phyloP scores from a whole-genome alignment of 805 yeast genomes.

The Blastobotrys terrestris region DNA sequence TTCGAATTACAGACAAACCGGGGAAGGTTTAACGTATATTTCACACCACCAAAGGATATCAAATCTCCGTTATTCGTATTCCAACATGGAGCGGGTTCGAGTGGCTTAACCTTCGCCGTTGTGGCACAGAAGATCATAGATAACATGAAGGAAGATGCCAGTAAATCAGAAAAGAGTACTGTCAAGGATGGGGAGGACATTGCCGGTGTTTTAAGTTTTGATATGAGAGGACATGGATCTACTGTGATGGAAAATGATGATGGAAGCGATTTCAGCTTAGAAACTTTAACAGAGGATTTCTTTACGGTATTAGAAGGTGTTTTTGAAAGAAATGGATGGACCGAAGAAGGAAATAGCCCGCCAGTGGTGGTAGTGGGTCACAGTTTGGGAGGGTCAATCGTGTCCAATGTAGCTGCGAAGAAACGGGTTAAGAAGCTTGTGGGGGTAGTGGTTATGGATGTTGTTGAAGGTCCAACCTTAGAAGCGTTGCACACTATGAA shows the following conservation, averaged over 20 bases:
- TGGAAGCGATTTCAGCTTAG: slow-evolving; percentile 39
- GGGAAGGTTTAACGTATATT: slow-evolving; percentile 50
- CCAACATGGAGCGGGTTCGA: slow-evolving; percentile 96
- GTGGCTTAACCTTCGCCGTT: slow-evolving; percentile 68
- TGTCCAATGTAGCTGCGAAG: slow-evolving; percentile 45
- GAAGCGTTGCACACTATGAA: slow-evolving; percentile 63
- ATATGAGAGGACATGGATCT: slow-evolving; percentile 80
- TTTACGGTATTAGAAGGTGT: slow-evolving; percentile 41
- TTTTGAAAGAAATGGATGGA: slow-evolving; percentile 18
- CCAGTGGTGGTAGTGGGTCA: slow-evolving; percentile 70
- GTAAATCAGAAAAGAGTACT: slow-evolving; percentile 29
- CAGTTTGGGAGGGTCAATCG: slow-evolving; percentile 85
- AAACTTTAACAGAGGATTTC: slow-evolving; percentile 54
- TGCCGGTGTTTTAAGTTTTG: slow-evolving; percentile 68
- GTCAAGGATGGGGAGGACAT: slow-evolving; percentile 15
- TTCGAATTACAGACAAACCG: slow-evolving; percentile 16
- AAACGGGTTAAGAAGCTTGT: slow-evolving; percentile 30
- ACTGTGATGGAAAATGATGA: slow-evolving; percentile 30
- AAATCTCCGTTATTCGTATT: slow-evolving; percentile 57
- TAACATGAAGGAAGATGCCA: slow-evolving; percentile 18
- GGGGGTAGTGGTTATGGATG: slow-evolving; percentile 80
- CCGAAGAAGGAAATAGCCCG: slow-evolving; percentile 6
- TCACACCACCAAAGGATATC: slow-evolving; percentile 41
- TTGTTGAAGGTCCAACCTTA: slow-evolving; percentile 89
- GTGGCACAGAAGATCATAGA: slow-evolving; percentile 35